These are phyloP conservation scores for Yamadazyma diddensiae DNA, from an alignment of 1,139 yeast species.

Conservation along the genomic window DNA sequence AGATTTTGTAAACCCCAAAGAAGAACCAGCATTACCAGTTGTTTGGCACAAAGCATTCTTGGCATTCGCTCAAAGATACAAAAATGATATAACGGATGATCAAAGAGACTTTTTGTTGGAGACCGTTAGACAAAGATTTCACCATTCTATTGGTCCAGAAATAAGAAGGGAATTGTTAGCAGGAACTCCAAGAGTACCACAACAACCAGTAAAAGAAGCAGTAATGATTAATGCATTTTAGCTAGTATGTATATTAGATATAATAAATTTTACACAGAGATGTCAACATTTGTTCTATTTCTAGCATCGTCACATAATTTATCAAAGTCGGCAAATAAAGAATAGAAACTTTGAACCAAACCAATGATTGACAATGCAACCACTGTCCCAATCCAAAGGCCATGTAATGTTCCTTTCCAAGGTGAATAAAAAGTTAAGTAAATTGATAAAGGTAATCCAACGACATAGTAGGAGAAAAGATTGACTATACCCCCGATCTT, in stretches of 20 bases:
- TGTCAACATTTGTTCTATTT: constrained; percentile 24
- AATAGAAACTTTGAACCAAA: constrained; percentile 45
- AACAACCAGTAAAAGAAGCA: constrained; percentile 27
- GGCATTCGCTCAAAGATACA: constrained; percentile 92
- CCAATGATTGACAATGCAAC: constrained; percentile 53
- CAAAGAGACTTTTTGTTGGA: constrained; percentile 92
- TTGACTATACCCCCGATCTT: constrained; percentile 58
- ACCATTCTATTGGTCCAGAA: constrained; percentile 87
- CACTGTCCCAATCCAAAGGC: constrained; percentile 55
- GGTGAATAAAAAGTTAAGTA: constrained; percentile 47
- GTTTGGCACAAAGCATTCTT: constrained; percentile 97
- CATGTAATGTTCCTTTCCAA: constrained; percentile 43
- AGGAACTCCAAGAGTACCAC: constrained; percentile 50
- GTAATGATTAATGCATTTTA: constrained; percentile 41
- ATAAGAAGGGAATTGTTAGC: constrained; percentile 90
- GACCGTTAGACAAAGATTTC: constrained; percentile 86
- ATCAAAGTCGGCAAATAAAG: constrained; percentile 39
- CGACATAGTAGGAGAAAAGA: constrained; percentile 47
- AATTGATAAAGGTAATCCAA: constrained; percentile 52
- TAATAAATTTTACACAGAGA: constrained; percentile 1
- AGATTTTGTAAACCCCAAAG: constrained; percentile 27
- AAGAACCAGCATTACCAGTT: constrained; percentile 76
- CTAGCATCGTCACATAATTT: constrained; percentile 41
- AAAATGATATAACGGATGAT: constrained; percentile 95
- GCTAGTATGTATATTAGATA: constrained; percentile 5